A percentile compares a stretch with the other conserved stretches of the same genome.
phyloP scores from a whole-genome alignment of 139 green algal genomes.

The Limnomonas spitsbergensis region DNA sequence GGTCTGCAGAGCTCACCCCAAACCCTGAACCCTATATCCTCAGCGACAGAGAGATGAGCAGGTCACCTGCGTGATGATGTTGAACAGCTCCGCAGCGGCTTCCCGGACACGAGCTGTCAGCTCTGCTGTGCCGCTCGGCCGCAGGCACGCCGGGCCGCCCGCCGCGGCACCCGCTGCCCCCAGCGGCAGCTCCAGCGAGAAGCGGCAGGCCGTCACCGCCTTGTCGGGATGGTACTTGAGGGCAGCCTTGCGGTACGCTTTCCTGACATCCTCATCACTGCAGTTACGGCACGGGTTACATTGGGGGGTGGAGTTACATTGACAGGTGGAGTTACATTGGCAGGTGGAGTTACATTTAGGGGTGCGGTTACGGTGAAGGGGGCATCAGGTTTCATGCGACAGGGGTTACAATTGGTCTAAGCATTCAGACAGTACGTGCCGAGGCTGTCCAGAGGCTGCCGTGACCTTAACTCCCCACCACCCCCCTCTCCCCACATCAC shows the following conservation, averaged over 20 bases:
- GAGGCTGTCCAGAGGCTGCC: too few relatives aligned
- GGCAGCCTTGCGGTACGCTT: constrained; percentile 55
- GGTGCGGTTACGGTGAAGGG: too few relatives aligned
- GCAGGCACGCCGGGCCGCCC: constrained; percentile 6
- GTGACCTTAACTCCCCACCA: too few relatives aligned
- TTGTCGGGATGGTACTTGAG: constrained; percentile 71
- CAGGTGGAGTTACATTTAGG: too few relatives aligned
- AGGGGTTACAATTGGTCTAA: too few relatives aligned
- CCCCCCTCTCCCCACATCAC: too few relatives aligned
- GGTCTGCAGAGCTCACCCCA: too few relatives aligned
- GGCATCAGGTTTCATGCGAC: too few relatives aligned
- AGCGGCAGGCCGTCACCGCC: constrained; percentile 37
- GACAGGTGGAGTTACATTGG: neutral
- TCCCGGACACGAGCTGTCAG: constrained; percentile 35
- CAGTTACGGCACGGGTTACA: neutral
- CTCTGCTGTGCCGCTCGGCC: neutral
- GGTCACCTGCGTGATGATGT: constrained; percentile 50
- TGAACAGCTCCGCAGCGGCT: constrained; percentile 57
- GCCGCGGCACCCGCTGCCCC: neutral
- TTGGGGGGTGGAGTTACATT: neutral
- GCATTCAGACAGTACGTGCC: too few relatives aligned
- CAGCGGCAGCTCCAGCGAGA: constrained; percentile 14
- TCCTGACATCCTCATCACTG: constrained; percentile 40
- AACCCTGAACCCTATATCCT: too few relatives aligned
- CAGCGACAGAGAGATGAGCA: too few relatives aligned